These are phyloP conservation scores for Ceratocystis cubensis DNA, from an alignment of 2,329 filamentous ascomycete species.

Conservation along the genomic window DNA sequence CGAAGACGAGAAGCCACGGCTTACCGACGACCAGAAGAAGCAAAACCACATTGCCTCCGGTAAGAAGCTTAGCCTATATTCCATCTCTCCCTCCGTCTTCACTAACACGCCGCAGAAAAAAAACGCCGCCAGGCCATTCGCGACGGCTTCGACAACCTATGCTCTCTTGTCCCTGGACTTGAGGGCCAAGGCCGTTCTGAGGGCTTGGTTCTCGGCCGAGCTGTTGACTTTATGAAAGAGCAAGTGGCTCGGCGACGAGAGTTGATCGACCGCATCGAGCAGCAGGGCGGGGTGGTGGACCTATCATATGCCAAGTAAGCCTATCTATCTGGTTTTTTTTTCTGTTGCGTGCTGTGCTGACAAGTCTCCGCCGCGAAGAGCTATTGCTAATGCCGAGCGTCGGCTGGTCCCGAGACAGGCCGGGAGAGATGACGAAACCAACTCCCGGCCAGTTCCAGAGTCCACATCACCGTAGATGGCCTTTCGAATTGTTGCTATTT, in stretches of 20 bases:
- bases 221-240: conserved; percentile 52
- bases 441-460: neutral
- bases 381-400: conserved; percentile 16
- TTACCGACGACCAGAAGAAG: conserved; percentile 44
- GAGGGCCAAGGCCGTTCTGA: conserved; percentile 76
- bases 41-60: conserved; percentile 44
- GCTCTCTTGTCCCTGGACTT: conserved; percentile 66
- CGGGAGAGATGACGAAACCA: neutral
- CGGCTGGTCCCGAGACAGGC: conserved; percentile 11
- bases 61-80: conserved; percentile 24
- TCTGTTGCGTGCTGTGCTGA: neutral
- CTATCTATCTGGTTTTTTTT: neutral
- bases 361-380: conserved; percentile 1
- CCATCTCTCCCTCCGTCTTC: neutral
- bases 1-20: conserved; percentile 37
- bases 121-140: conserved; percentile 53
- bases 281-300: conserved; percentile 44
- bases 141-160: conserved; percentile 70
- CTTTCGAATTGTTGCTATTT: neutral
- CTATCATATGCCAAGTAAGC: conserved; percentile 17
- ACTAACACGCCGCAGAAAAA: conserved; percentile 29
- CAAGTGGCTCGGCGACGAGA: conserved; percentile 46
- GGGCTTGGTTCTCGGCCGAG: conserved; percentile 64
- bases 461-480: neutral
- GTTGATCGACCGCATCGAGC: conserved; percentile 47